Evolutionary conservation across 305 asterid genomes (phyloP).

Genomic region (Andrographis paniculata): DNA sequence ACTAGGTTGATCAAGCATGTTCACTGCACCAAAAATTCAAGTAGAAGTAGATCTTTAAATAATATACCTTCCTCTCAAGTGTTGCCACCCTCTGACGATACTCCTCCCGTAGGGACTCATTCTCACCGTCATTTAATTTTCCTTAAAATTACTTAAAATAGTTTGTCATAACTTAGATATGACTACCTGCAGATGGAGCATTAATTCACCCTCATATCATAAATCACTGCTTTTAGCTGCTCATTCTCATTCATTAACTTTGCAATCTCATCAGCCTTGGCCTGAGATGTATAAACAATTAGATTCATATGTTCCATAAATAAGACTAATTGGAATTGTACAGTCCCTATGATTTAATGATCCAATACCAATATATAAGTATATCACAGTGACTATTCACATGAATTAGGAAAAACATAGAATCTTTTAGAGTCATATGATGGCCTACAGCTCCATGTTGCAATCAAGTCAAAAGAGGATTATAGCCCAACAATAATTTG

Average conservation of each 20-base stretch:
- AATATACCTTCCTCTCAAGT: conserved; percentile 73
- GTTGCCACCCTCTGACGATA: conserved; percentile 71
- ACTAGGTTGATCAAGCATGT: conserved; percentile 2
- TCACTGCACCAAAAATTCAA: conserved; percentile 3
- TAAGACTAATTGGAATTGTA: background rate
- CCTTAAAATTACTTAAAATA: conserved; percentile 31
- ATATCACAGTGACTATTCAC: no score
- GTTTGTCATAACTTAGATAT: conserved; percentile 13
- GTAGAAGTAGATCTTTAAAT: conserved; percentile 19
- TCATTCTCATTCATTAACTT: conserved; percentile 79
- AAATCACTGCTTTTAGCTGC: conserved; percentile 54
- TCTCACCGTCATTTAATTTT: conserved; percentile 58
- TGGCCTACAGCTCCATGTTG: no score
- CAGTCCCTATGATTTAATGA: background rate
- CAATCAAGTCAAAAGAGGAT: no score
- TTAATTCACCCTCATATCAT: conserved; percentile 51
- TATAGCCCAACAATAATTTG: no score
- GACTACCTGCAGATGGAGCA: background rate
- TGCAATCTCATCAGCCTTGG: conserved; percentile 85
- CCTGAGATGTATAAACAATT: conserved; percentile 29
- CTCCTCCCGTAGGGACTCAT: conserved; percentile 79
- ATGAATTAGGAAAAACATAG: no score
- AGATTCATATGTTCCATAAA: conserved; percentile 3
- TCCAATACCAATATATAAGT: no score
- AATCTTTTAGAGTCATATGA: no score